Base-by-base conservation (phyloP, 2,329 filamentous ascomycete species). In the Sclerotinia subarctica region DNA sequence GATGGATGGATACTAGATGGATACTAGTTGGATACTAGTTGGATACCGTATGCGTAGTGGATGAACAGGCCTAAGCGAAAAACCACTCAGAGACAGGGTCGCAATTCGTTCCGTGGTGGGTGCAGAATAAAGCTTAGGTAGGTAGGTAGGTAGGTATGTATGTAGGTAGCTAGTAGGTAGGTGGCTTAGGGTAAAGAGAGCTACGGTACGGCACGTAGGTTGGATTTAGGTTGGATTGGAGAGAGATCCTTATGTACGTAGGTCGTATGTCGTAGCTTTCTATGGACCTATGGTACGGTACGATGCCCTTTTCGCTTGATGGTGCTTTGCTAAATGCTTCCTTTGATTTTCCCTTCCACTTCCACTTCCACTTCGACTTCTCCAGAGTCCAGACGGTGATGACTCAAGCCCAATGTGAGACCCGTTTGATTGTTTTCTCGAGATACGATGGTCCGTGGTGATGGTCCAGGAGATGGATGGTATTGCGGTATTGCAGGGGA, bases 91-190 rank as follows among this genome's bases (percentile, higher is more conserved):
- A 38, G 42, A 59, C 52, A 66, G 42, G 64, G 64, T 57, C 64
- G 64, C 64, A 49, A 66, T 49, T 66, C 17, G 64, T 66, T 66
- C 63, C 64, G 64, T 66, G 64, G 58, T 58, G 64, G 64, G 58
- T 58, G 64, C 63, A 46, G 51, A 42, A 65, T 5, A 32, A 66
- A 47, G 64, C 64, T 46, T 51, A 35, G 53, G 64, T 38, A 26
- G 29, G 26, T 38, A 10, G 35, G 35, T 8, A 35, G 2, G 35
- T 35, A 10, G 35, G 35, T 35, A 35, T 6, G 35, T 35, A 35
- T 1, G 35, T 35, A 35, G 32, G 35, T 35, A 35, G 32, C 35
- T 35, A 35, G 35, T 35, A 35, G 35, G 32, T 32, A 35, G 35
- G 1, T 38, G 3, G 38, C 10, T 15, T 29, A 32, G 17, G 2